phyloP scores from a whole-genome alignment of 257 asterid genomes.

The Cordia subcordata region DNA sequence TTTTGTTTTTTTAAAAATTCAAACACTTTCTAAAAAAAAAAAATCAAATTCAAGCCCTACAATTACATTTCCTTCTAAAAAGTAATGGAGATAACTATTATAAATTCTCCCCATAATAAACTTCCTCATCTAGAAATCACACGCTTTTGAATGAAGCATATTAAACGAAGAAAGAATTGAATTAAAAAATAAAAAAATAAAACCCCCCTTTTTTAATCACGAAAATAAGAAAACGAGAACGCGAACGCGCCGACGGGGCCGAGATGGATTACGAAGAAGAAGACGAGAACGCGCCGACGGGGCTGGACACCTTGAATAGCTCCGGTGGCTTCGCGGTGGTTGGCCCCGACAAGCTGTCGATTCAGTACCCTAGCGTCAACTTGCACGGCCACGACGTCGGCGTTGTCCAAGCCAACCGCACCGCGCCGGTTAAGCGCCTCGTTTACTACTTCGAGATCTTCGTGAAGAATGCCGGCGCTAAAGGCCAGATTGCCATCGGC shows the following conservation, averaged over 20 bases:
- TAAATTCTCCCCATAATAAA: too few species aligned
- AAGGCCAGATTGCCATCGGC: slow-evolving; percentile 82
- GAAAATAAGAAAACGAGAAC: too few species aligned
- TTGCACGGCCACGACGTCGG: slow-evolving; percentile 89
- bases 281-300: slow-evolving; percentile 64
- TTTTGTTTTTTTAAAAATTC: too few species aligned
- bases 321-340: slow-evolving; percentile 76
- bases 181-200: too few species aligned
- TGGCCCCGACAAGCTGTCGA: slow-evolving; percentile 78
- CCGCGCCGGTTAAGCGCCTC: slow-evolving; percentile 74
- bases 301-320: slow-evolving; percentile 69
- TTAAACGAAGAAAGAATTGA: too few species aligned
- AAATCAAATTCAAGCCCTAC: too few species aligned
- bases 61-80: too few species aligned
- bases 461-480: slow-evolving; percentile 75
- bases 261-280: slow-evolving; percentile 41
- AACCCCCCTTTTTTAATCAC: too few species aligned
- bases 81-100: too few species aligned
- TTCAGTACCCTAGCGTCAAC: slow-evolving; percentile 49
- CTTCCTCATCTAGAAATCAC: too few species aligned
- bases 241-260: slow-evolving; percentile 59
- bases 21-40: too few species aligned
- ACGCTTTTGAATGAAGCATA: too few species aligned
- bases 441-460: slow-evolving; percentile 75
- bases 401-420: slow-evolving; percentile 75